Base-by-base conservation (phyloP, 306 rosid genomes). In the Pyrus pyrifolia region DNA sequence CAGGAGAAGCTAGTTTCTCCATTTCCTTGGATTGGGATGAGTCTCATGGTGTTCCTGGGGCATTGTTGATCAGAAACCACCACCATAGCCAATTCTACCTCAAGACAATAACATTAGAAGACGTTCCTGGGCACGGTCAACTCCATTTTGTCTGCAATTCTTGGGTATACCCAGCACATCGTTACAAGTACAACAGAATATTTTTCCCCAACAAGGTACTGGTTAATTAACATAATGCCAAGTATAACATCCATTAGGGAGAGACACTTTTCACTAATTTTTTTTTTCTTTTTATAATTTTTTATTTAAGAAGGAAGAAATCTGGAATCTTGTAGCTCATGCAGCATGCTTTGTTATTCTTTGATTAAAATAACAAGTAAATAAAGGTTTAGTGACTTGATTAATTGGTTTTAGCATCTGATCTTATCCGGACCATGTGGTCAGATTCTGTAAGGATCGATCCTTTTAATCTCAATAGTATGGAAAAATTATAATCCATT, bases 121-220 rank as follows among this genome's bases (percentile, higher is more conserved):
- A 83, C 59, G 79, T 95, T 77, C 93, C 92, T 2, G 91, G 87
- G 2, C 89, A 88, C 51, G 97, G 86, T 53, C 79, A 69, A 42
- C 76, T 88, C 0, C 83, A 81, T 87, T 95, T 95, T 29, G 87
- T 88, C 42, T 95, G 99, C 81, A 89, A 92, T 72, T 95, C 97
- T n/a, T 95, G 99, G 99, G 90, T 95, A 49, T 95, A 95, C 81
- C 99, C 99, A 4, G 71, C 89, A 58, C 85, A 85, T 75, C 92
- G 91, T 30, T 95, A 92, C 83, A 82, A 81, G 33, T 76, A 85
- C 7, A 73, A 87, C 12, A 92, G 99, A 11, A 76, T 92, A 9
- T 95, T 95, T 87, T 95, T 95, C 82, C 55, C 97, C 6, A 95
- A 90, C 67, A 85, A 86, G 92, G 99, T 91, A 57, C 29, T 73